These are phyloP conservation scores for Acidomyces sp. DNA, from an alignment of 495 filamentous ascomycete species.

Conservation along the genomic window DNA sequence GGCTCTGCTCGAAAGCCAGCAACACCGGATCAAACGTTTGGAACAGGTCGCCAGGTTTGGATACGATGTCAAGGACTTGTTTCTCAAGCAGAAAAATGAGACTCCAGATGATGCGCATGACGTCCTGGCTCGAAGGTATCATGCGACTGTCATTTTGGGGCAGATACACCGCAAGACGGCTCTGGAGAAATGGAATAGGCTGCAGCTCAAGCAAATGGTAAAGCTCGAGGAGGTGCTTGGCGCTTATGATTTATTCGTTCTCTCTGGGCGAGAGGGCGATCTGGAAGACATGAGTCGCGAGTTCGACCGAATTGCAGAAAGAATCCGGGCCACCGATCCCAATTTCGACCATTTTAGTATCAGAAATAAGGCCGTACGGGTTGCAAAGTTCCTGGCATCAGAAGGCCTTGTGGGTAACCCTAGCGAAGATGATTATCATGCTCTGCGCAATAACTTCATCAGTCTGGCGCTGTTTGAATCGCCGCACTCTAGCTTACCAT, in stretches of 20 bases:
- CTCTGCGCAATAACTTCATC: constrained; percentile 73
- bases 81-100: constrained; percentile 45
- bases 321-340: constrained; percentile 38
- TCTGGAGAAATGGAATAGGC: constrained; percentile 58
- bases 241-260: constrained; percentile 77
- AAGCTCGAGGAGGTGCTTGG: constrained; percentile 62
- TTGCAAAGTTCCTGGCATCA: constrained; percentile 51
- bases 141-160: constrained; percentile 55
- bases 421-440: constrained; percentile 52
- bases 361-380: constrained; percentile 50
- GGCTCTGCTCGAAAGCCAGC: constrained; percentile 54
- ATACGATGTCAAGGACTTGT: constrained; percentile 78
- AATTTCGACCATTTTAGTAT: constrained; percentile 39
- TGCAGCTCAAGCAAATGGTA: constrained; percentile 35
- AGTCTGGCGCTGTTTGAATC: constrained; percentile 49
- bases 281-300: constrained; percentile 53
- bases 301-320: constrained; percentile 49
- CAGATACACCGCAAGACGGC: constrained; percentile 72
- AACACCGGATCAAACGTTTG: constrained; percentile 53
- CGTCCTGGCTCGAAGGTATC: constrained; percentile 74
- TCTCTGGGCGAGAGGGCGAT: constrained; percentile 55
- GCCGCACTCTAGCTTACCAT: constrained; percentile 58
- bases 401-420: constrained; percentile 56
- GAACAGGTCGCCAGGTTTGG: constrained; percentile 56
- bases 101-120: constrained; percentile 52